Conservation (phyloP, 371 early-diverging fungal species). For the Capniomyces stellatus region DNA sequence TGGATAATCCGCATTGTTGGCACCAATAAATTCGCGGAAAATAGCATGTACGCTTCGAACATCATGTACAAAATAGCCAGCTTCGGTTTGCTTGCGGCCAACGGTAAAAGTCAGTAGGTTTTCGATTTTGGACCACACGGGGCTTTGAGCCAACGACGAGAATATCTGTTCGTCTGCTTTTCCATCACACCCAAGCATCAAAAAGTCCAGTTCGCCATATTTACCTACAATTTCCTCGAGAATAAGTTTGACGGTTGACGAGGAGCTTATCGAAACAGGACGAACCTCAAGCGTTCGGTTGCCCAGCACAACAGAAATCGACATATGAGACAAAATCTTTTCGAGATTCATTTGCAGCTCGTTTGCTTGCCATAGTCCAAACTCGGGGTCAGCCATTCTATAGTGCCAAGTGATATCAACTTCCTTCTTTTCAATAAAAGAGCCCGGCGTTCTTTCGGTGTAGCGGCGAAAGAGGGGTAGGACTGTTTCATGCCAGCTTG, state of each 20-base stretch:
- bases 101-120: constrained; percentile 70
- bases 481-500: constrained; percentile 77
- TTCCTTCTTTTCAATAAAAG: constrained; percentile 85
- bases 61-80: constrained; percentile 51
- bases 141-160: constrained; percentile 35
- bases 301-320: constrained; percentile 75
- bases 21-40: background rate
- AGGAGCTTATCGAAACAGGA: constrained; percentile 79
- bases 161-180: constrained; percentile 88
- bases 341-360: constrained; percentile 91
- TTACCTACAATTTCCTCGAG: constrained; percentile 40
- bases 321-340: constrained; percentile 77
- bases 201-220: constrained; percentile 31
- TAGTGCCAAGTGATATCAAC: constrained; percentile 85
- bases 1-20: too few relatives aligned
- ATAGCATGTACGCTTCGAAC: constrained; percentile 2
- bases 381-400: constrained; percentile 71
- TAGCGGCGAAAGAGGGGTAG: constrained; percentile 84
- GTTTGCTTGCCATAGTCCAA: constrained; percentile 70
- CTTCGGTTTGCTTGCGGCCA: constrained; percentile 91
- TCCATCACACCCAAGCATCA: constrained; percentile 80
- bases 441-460: constrained; percentile 85
- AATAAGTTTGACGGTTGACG: constrained; percentile 71
- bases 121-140: constrained; percentile 19
- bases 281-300: constrained; percentile 89